Evolutionary conservation across 2,329 filamentous ascomycete genomes (phyloP).

Genomic region (Aspergillus chevalieri): DNA sequence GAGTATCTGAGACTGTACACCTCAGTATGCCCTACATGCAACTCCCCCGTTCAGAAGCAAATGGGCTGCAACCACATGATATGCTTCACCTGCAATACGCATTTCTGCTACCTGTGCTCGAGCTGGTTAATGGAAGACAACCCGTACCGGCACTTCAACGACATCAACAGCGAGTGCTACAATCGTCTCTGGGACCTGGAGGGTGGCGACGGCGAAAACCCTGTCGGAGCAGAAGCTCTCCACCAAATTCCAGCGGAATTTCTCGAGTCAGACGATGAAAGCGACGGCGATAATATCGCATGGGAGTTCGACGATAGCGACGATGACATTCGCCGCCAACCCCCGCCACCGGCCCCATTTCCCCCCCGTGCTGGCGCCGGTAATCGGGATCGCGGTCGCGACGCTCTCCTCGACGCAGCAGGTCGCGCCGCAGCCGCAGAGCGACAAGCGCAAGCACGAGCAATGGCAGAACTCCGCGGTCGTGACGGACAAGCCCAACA

Average conservation of each 20-base stretch:
- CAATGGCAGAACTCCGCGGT: conserved; percentile 32
- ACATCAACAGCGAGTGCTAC: conserved; percentile 63
- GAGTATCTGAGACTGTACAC: conserved; percentile 79
- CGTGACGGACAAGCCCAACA: conserved; percentile 18
- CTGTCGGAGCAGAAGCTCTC: conserved; percentile 35
- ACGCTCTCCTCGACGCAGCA: conserved; percentile 25
- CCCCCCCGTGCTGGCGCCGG: conserved; percentile 28
- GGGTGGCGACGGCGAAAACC: conserved; percentile 60
- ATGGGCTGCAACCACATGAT: conserved; percentile 97
- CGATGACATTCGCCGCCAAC: conserved; percentile 22
- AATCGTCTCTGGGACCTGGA: conserved; percentile 87
- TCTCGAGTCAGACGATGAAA: conserved; percentile 31
- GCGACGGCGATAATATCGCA: conserved; percentile 22
- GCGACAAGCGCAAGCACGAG: conserved; percentile 32
- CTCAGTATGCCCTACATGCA: conserved; percentile 83
- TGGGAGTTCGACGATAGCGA: conserved; percentile 21
- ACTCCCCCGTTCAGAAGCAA: conserved; percentile 77
- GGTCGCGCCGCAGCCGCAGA: conserved; percentile 33
- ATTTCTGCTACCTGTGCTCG: conserved; percentile 93
- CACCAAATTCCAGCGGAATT: conserved; percentile 36
- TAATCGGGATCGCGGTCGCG: conserved; percentile 21
- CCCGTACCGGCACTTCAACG: conserved; percentile 85
- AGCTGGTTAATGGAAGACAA: conserved; percentile 76
- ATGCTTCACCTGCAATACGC: conserved; percentile 79
- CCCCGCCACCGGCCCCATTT: conserved; percentile 36